These are phyloP conservation scores for Pseudonectria buxi DNA, from an alignment of 2,329 filamentous ascomycete species.

Conservation along the genomic window DNA sequence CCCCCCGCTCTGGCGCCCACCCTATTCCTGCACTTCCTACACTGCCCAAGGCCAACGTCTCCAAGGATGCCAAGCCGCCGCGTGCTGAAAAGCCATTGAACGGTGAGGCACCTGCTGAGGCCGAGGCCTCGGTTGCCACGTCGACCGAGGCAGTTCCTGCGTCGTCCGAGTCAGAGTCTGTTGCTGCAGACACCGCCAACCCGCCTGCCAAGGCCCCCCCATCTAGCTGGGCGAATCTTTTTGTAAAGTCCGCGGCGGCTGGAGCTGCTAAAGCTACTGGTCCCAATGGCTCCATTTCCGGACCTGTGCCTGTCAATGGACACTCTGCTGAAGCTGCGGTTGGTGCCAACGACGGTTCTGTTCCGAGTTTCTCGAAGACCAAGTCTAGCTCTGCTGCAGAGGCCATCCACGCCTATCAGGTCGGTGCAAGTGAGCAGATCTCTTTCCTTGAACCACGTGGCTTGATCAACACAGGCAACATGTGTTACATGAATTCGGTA, in stretches of 20 bases:
- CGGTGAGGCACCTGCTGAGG: constrained; percentile 11
- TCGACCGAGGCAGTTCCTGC: too few relatives aligned
- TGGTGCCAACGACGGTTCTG: constrained; percentile 15
- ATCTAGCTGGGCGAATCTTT: constrained; percentile 36
- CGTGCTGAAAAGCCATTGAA: constrained; percentile 19
- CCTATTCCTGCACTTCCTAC: constrained; percentile 42
- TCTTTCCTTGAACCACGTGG: constrained; percentile 87
- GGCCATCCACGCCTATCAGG: constrained; percentile 66
- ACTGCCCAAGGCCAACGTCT: constrained; percentile 32
- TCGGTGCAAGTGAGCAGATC: constrained; percentile 58
- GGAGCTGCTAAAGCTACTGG: constrained; percentile 10
- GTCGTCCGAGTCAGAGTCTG: constrained; percentile 11
- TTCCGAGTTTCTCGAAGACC: constrained; percentile 35
- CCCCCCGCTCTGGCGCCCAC: constrained; percentile 28
- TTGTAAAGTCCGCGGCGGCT: constrained; percentile 24
- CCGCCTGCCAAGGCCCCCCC: constrained; percentile 26
- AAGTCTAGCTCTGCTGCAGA: constrained; percentile 62
- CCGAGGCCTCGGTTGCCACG: neutral
- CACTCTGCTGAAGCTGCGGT: constrained; percentile 9
- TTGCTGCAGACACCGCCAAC: constrained; percentile 9
- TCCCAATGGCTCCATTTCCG: constrained; percentile 22
- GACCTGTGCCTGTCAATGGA: constrained; percentile 18
- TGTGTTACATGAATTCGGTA: constrained; percentile 99
- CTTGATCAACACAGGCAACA: constrained; percentile 93
- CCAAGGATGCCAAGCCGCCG: constrained; percentile 24